Evolutionary conservation across 129 eudicot genomes (phyloP).

Genomic region (Lactuca saligna): DNA sequence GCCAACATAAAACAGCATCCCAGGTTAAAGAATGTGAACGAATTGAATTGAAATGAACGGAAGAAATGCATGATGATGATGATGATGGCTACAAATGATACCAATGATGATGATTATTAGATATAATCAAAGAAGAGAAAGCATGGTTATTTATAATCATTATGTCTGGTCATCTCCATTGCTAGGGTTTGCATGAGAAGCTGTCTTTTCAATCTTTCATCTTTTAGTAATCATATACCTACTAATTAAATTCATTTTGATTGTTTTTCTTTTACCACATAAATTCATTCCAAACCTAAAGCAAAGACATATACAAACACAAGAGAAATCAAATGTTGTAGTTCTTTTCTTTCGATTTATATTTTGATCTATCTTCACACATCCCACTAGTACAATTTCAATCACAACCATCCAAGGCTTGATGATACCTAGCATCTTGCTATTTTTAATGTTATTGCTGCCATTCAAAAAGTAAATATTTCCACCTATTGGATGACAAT

Average conservation of each 20-base stretch:
- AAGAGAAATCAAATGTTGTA: too few relatives aligned
- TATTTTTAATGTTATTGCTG: too few relatives aligned
- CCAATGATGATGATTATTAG: conserved; percentile 41
- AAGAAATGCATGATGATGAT: conserved; percentile 33
- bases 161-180: conserved; percentile 22
- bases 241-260: conserved; percentile 7
- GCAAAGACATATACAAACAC: conserved; percentile 2
- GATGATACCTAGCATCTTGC: too few relatives aligned
- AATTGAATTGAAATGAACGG: conserved; percentile 23
- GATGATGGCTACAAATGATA: conserved; percentile 40
- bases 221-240: conserved; percentile 35
- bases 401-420: too few relatives aligned
- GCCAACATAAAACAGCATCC: conserved; percentile 47
- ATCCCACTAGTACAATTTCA: too few relatives aligned
- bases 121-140: conserved; percentile 37
- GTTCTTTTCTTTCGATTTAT: too few relatives aligned
- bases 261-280: conserved; percentile 16
- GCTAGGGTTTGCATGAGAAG: conserved; percentile 41
- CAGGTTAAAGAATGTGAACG: conserved; percentile 38
- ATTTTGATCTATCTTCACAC: background rate
- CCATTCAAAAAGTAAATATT: too few relatives aligned
- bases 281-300: conserved; percentile 17
- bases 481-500: too few relatives aligned
- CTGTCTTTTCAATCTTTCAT: conserved; percentile 36
- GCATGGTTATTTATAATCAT: conserved; percentile 37